Base-by-base conservation (phyloP, 345 rosid genomes). In the Anastatica hierochuntica region DNA sequence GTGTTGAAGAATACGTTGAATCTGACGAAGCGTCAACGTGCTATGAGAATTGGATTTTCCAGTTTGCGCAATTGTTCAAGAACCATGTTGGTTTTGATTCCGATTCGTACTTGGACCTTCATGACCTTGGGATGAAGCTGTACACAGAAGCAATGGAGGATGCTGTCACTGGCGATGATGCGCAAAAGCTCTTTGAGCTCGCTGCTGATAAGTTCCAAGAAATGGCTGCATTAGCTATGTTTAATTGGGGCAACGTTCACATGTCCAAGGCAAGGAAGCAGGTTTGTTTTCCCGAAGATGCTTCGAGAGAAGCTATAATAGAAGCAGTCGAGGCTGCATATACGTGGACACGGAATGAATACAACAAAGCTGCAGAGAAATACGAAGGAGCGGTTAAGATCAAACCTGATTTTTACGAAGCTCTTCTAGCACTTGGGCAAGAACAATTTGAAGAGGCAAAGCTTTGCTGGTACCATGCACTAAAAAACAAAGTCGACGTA, bases 241-340 rank as follows among this genome's bases (percentile, higher is more conserved):
- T 94, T 58, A 94, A 88, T 33, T 94, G 95, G 99, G 99, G 97
- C 37, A 94, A 85, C 64, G 83, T 94, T 56, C 95, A 94, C 75
- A 66, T 85, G 87, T 88, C 95, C 12, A 80, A 54, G 61, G 90
- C 97, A 18, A 88, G 97, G 66, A 94, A 83, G 62, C 79, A 73
- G 48, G 76, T 82, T 16, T 66, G 63, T 68, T 61, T 78, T 16
- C 68, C 95, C 0, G 95, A 88, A 57, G 90, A 88, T 56, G 72
- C 66, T 44, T 76, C 87, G 7, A 77, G 53, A 62, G 97, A 85
- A 55, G 63, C 80, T 45, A 33, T 85, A 7, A 58, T 94, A 24
- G 76, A 59, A 41, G 76, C 61, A 50, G 71, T 79, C 43, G 78
- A 77, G 58, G 60, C 56, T 54, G 88, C 85, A 11, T 83, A 77